Percentiles rank a stretch among this genome's conserved stretches.
Evolutionary conservation across 768 basidiomycete genomes (phyloP).

Genomic region (Lentinula aciculospora): DNA sequence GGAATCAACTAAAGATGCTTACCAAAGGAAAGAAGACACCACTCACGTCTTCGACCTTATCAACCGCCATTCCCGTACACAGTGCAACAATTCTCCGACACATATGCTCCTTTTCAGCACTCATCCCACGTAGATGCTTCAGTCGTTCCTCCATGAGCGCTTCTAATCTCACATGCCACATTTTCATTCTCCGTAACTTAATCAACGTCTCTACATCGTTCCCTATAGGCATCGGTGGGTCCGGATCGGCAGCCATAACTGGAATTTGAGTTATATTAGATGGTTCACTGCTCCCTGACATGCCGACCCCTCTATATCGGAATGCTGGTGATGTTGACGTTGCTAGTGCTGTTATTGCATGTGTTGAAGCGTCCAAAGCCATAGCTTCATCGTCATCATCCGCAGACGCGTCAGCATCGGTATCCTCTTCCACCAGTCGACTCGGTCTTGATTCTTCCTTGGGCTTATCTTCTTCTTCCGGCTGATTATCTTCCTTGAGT

Average conservation of each 20-base stretch:
- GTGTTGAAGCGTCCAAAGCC: not conserved
- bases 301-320: constrained; percentile 60
- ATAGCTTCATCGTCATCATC: constrained; percentile 11
- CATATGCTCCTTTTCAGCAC: constrained; percentile 85
- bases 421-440: constrained; percentile 19
- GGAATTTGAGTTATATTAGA: constrained; percentile 19
- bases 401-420: constrained; percentile 10
- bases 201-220: constrained; percentile 61
- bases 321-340: constrained; percentile 43
- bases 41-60: constrained; percentile 87
- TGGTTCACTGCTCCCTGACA: constrained; percentile 61
- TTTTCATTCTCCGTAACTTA: constrained; percentile 65
- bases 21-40: not conserved
- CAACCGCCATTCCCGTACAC: constrained; percentile 81
- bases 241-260: constrained; percentile 61
- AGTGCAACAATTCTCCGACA: constrained; percentile 89
- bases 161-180: constrained; percentile 82
- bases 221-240: constrained; percentile 61
- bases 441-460: constrained; percentile 41
- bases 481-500: not conserved
- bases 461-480: not conserved
- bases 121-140: constrained; percentile 66
- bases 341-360: not conserved
- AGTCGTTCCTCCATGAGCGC: constrained; percentile 67
- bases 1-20: not conserved